Evolutionary conservation across 2,329 filamentous ascomycete genomes (phyloP).

Genomic region (Xylogone sp.): DNA sequence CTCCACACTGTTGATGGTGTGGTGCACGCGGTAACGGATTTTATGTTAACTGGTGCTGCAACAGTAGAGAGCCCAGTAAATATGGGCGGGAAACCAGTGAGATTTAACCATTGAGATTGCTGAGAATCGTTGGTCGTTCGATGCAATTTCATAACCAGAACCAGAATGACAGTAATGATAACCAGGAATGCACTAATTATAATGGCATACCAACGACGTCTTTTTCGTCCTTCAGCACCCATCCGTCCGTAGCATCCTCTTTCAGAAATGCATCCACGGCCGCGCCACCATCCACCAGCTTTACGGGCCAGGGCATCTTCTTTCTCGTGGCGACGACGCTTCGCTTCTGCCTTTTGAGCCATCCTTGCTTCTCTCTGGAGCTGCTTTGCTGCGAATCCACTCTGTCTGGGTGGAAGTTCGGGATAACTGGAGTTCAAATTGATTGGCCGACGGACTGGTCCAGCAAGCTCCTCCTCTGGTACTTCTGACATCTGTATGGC

Average conservation of each 20-base stretch:
- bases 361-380: slow-evolving; percentile 15
- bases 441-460: slow-evolving; percentile 36
- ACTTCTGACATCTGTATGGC: slow-evolving; percentile 59
- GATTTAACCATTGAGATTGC: slow-evolving; percentile 67
- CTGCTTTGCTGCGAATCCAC: slow-evolving; percentile 7
- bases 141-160: slow-evolving; percentile 54
- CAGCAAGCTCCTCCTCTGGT: slow-evolving; percentile 43
- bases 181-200: slow-evolving; percentile 47
- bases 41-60: slow-evolving; percentile 64
- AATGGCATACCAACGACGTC: slow-evolving; percentile 55
- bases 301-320: slow-evolving; percentile 59
- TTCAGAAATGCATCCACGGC: slow-evolving; percentile 58
- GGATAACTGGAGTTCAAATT: slow-evolving; percentile 28
- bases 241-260: slow-evolving; percentile 62
- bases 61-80: slow-evolving; percentile 80
- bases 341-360: slow-evolving; percentile 29
- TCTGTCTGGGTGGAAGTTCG: slow-evolving; percentile 16
- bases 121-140: slow-evolving; percentile 29
- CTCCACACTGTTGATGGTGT: slow-evolving; percentile 76
- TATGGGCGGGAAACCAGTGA: slow-evolving; percentile 83
- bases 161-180: slow-evolving; percentile 53
- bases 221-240: slow-evolving; percentile 60
- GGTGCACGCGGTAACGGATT: slow-evolving; percentile 66
- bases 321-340: slow-evolving; percentile 57
- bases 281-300: slow-evolving; percentile 60